phyloP scores from a whole-genome alignment of 2,329 filamentous ascomycete species.

The Rutstroemia sp. region DNA sequence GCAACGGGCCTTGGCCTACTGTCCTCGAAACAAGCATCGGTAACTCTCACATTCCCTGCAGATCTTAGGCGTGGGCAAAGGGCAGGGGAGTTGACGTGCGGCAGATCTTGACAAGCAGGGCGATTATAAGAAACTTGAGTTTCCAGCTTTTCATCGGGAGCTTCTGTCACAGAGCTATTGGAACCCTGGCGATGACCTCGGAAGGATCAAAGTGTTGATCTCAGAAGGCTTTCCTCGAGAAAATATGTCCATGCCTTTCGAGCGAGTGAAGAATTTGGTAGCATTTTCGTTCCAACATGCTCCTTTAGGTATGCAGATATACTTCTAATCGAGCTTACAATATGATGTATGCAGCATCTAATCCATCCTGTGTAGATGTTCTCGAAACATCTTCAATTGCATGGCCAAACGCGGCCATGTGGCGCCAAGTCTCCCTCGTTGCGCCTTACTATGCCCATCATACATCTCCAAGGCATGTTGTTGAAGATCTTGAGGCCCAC shows the following conservation, averaged over 20 bases:
- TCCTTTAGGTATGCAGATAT: constrained; percentile 53
- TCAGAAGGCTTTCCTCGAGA: constrained; percentile 62
- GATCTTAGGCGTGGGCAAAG: not conserved
- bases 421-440: constrained; percentile 42
- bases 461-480: constrained; percentile 31
- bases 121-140: constrained; percentile 55
- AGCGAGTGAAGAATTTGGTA: constrained; percentile 64
- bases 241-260: constrained; percentile 44
- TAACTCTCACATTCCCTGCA: constrained; percentile 26
- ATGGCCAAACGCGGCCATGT: constrained; percentile 71
- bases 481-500: constrained; percentile 47
- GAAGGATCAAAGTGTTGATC: constrained; percentile 69
- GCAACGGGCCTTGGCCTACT: constrained; percentile 42
- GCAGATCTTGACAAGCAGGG: constrained; percentile 34
- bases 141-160: constrained; percentile 65
- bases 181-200: constrained; percentile 62
- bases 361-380: constrained; percentile 44
- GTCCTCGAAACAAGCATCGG: constrained; percentile 36
- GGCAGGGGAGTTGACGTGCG: constrained; percentile 1
- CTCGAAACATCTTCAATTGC: constrained; percentile 68
- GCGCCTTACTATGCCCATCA: constrained; percentile 24
- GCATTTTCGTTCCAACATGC: constrained; percentile 83
- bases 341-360: constrained; percentile 1
- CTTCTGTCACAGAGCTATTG: constrained; percentile 63
- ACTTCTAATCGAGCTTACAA: not conserved